Conservation (phyloP, 352 stramenopile species). For the Globisporangium nodosum region DNA sequence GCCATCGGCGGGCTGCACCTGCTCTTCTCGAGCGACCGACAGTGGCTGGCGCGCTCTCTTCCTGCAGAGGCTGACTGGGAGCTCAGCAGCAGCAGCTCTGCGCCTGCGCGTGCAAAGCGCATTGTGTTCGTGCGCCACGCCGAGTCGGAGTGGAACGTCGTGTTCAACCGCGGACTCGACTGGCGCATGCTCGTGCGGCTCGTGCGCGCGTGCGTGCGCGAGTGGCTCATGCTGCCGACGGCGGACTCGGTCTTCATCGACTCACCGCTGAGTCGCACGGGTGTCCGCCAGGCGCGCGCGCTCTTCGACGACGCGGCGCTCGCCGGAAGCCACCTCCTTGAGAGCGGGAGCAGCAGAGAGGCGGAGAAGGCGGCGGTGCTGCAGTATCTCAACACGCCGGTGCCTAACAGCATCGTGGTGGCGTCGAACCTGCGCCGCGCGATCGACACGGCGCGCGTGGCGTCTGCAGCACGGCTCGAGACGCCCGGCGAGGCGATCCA, state of each 20-base stretch:
- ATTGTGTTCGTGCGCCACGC: slow-evolving; percentile 84
- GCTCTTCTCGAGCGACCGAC: slow-evolving; percentile 70
- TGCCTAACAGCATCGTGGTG: slow-evolving; percentile 58
- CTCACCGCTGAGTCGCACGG: slow-evolving; percentile 67
- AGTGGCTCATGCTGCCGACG: slow-evolving; percentile 67
- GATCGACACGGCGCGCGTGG: slow-evolving; percentile 79
- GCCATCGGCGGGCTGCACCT: slow-evolving; percentile 52
- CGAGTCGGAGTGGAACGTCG: slow-evolving; percentile 86
- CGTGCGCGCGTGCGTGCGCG: slow-evolving; percentile 42
- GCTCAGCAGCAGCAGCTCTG: background rate
- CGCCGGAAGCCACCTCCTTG: background rate
- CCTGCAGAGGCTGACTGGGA: background rate
- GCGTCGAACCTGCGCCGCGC: slow-evolving; percentile 67
- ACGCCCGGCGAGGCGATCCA: slow-evolving; percentile 56
- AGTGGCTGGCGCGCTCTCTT: slow-evolving; percentile 19
- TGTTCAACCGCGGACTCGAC: slow-evolving; percentile 79
- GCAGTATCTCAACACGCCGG: slow-evolving; percentile 35
- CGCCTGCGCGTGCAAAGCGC: slow-evolving; percentile 26
- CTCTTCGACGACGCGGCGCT: slow-evolving; percentile 28
- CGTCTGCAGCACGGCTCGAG: slow-evolving; percentile 54
- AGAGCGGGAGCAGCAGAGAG: slow-evolving; percentile 6
- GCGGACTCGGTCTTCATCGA: slow-evolving; percentile 80
- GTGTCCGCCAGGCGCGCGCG: slow-evolving; percentile 47
- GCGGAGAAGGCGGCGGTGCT: slow-evolving; percentile 27
- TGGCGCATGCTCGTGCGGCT: slow-evolving; percentile 38